Evolutionary conservation across 495 filamentous ascomycete genomes (phyloP), one percentile per base, ranked within the genome.

Genomic region (Penicillium odoratum): DNA sequence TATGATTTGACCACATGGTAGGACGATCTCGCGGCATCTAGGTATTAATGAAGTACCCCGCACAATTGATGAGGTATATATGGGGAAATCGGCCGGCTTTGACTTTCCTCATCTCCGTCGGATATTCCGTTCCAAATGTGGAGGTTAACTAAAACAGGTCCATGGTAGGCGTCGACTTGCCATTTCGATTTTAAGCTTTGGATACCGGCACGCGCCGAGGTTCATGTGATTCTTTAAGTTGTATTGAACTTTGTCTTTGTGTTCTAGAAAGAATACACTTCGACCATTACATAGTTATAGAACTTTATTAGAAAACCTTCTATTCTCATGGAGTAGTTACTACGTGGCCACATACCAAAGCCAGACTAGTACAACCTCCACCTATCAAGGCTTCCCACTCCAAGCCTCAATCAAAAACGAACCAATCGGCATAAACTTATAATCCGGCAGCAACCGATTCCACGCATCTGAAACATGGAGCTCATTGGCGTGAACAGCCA

Each of bases 361-460:
- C 33, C 1, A 36, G 8, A 11, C 33, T 21, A 13, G 33, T 36
- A 11, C 11, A 33, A 33, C 31, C 1, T 36, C 33, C 33, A 13
- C 9, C 13, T 11, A 36, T 57, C 65, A 69, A 49, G 63, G 56
- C 60, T 78, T 79, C 6, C 70, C 77, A 0, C 55, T 43, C 83
- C 83, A 86, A 0, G 65, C 69, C 48, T 76, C 57, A 0, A 60
- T 52, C 18, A 86, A 58, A 49, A 85, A 86, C 0, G 75, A 72
- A 58, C 81, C 77, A 5, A 70, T 58, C 21, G 62, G 13, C 15
- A 72, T 78, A 53, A 85, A 81, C 63, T 80, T 56, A 53, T 78
- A 82, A 16, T 82, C 76, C 1, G 82, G 79, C 26, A 85, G 60
- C 25, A 85, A 53, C 26, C 66, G 64, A 61, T 86, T 86, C 66